Base-by-base conservation (phyloP, 257 asterid genomes). In the Hygrophila difformis region DNA sequence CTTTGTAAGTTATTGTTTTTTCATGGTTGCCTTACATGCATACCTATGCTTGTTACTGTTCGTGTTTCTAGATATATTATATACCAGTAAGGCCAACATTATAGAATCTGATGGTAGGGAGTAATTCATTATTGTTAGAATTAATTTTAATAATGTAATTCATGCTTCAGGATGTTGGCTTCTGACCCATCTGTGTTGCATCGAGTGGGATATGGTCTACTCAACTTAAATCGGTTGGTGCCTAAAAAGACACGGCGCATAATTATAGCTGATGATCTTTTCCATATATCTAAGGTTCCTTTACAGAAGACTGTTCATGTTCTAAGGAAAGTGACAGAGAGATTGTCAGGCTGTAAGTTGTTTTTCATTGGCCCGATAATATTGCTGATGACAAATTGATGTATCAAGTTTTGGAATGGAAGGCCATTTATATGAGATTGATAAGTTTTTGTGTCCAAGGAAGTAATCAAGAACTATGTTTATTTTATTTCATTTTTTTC, bases 181-280 rank as follows among this genome's bases (percentile, higher is more conserved):
- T 82, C 74, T 45, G 93, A 91, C 59, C 94, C 97, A 45, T 78
- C 87, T 51, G 72, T 68, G 61, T 47, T 91, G 76, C 88, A 65
- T 69, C 80, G 82, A 11, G 93, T 82, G 68, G 99, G 95, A 48
- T 87, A 80, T 62, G 79, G 45, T 66, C 67, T 91, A 48, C 95
- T 91, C 46, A 84, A 74, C 56, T 64, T 91, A 60, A 77, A 67
- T 21, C 75, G 55, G 8, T 47, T 69, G 37, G 95, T 71, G 66
- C 78, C 83, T 24, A 86, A 69, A 62, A 78, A 74, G 76, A 71
- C 71, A n/a, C 67, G 94, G 13, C 72, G 68, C 56, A 65, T 91
- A 61, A 48, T 86, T 41, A 66, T 91, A 64, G 99, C 99, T 29
- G 96, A 86, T 70, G 99, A 91, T 65, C 93, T 91, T 51, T 91